Base-by-base conservation (phyloP, 2,329 filamentous ascomycete species). In the Penicillium sp. region DNA sequence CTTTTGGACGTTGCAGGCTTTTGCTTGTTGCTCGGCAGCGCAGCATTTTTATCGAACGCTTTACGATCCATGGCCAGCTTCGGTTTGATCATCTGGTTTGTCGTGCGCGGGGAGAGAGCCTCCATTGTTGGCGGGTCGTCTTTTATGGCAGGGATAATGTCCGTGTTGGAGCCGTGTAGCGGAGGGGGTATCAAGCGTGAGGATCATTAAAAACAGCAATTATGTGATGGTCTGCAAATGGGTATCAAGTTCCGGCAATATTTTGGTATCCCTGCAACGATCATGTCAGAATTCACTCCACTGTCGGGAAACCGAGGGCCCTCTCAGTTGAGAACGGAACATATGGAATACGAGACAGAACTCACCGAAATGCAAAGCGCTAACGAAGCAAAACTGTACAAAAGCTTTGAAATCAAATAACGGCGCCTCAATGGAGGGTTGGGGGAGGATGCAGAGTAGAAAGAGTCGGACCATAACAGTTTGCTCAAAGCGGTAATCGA, bases 101-200 rank as follows among this genome's bases (percentile, higher is more conserved):
- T 75, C 47, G 78, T 76, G 48, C 76, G 74, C 48, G 77, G 77
- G 31, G 77, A 79, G 44, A 80, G 65, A 37, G 78, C 74, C 67
- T 79, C 76, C 76, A 79, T 78, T 54, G 58, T 71, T 56, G n/a
- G 45, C 27, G 38, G n/a, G 46, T 47, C 23, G 52, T 44, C 31
- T 44, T 38, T 50, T 54, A 41, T 44, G 16, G 31, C 38, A 45
- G 52, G 12, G 44, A 44, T 54, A 31, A 46, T 58, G 51, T 52
- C 56, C 29, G 32, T 41, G 25, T 21, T 50, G 13, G 10, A 15
- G 13, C 35, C 37, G 40, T 39, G 32, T n/a, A 44, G 31, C 38
- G 39, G 39, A 52, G 38, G 23, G 47, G 49, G 56, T 57, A 48
- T 49, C 52, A 57, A 51, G 56, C 53, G 50, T 56, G 35, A 54